Conservation (phyloP, 192 early-diverging fungal genomes). For the Cetraspora pellucida region DNA sequence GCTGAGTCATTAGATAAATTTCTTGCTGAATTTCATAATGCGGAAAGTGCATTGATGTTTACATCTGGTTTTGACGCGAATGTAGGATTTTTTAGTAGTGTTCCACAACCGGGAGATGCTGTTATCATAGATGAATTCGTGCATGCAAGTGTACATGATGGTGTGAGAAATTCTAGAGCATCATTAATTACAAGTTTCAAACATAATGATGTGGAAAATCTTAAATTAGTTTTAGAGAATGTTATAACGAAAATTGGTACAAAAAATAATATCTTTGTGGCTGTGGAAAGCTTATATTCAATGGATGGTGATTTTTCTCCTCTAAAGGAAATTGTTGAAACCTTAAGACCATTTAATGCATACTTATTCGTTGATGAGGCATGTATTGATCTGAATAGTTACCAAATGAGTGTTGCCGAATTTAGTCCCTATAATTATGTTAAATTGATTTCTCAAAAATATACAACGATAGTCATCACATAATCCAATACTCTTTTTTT, state of each 20-base stretch:
- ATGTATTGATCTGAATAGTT: conserved; percentile 11
- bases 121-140: conserved; percentile 74
- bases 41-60: conserved; percentile 68
- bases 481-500: too few species aligned
- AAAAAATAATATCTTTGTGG: conserved; percentile 57
- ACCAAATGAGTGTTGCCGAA: too few species aligned
- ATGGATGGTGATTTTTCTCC: conserved; percentile 85
- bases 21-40: conserved; percentile 64
- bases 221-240: conserved; percentile 44
- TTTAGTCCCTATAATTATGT: too few species aligned
- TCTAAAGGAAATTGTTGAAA: conserved; percentile 61
- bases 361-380: conserved; percentile 82
- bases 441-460: too few species aligned
- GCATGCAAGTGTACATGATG: conserved; percentile 86
- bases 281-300: conserved; percentile 77
- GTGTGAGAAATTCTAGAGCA: conserved; percentile 62
- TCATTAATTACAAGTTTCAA: conserved; percentile 49
- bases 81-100: conserved; percentile 62
- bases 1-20: conserved; percentile 63
- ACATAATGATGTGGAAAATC: conserved; percentile 68
- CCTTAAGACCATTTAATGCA: conserved; percentile 52
- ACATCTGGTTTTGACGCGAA: conserved; percentile 92
- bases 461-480: too few species aligned
- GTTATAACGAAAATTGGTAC: conserved; percentile 13
- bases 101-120: conserved; percentile 67